phyloP scores from a whole-genome alignment of 805 yeast species.

The Yarrowia sp. region DNA sequence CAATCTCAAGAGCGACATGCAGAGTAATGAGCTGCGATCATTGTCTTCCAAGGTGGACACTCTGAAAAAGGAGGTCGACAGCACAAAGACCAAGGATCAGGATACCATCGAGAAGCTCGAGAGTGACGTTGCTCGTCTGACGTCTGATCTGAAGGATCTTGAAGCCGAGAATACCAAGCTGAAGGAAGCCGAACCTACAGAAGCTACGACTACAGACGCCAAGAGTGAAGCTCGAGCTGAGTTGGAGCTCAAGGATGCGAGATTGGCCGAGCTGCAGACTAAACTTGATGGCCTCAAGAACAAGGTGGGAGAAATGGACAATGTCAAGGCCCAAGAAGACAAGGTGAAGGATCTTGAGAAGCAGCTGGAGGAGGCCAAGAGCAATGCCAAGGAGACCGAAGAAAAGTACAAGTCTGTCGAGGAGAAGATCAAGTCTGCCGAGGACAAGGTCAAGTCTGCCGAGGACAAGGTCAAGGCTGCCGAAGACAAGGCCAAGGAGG shows the following conservation, averaged over 20 bases:
- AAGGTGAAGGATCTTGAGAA: slow-evolving; percentile 21
- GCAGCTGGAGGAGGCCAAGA: slow-evolving; percentile 10
- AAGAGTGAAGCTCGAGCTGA: slow-evolving; percentile 20
- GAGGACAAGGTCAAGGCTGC: too few relatives aligned
- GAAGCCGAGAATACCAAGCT: slow-evolving; percentile 35
- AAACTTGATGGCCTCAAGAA: slow-evolving; percentile 28
- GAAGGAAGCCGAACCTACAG: slow-evolving; percentile 6
- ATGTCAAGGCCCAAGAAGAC: slow-evolving; percentile 23
- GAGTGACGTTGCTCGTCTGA: slow-evolving; percentile 42
- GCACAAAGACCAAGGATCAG: slow-evolving; percentile 38
- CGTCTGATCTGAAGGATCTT: slow-evolving; percentile 41
- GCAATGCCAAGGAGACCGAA: slow-evolving; percentile 1
- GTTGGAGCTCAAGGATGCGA: slow-evolving; percentile 26
- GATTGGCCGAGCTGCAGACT: slow-evolving; percentile 15
- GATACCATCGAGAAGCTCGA: slow-evolving; percentile 42
- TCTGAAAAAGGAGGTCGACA: slow-evolving; percentile 32
- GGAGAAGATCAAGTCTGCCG: neutral
- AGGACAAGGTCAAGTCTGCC: neutral
- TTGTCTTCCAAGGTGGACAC: slow-evolving; percentile 46
- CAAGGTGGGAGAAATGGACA: slow-evolving; percentile 36
- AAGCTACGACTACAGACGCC: slow-evolving; percentile 2
- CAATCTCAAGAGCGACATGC: slow-evolving; percentile 63
- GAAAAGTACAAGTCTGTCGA: neutral
- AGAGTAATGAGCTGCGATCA: slow-evolving; percentile 69
- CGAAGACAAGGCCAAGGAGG: slow-evolving; percentile 5